phyloP scores from a whole-genome alignment of 331 rosid genomes.

The Quercus phellos region DNA sequence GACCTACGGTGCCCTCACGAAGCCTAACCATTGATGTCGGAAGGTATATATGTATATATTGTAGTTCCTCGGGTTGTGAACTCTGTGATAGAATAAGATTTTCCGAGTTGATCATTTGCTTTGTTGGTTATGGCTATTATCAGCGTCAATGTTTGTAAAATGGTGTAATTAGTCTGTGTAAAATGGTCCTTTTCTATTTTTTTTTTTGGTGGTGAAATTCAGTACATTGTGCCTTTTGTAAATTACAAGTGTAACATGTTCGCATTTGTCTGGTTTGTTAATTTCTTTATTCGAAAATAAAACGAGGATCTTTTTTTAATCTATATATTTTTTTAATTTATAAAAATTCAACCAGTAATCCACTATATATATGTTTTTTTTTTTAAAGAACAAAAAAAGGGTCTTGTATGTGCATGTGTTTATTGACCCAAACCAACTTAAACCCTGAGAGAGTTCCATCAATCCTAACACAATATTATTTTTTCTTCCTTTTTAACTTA shows the following conservation, averaged over 20 bases:
- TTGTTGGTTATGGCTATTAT: not conserved
- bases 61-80: not conserved
- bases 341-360: too few species aligned
- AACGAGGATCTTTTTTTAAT: too few species aligned
- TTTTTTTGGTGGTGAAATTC: not conserved
- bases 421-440: too few species aligned
- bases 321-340: too few species aligned
- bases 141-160: not conserved
- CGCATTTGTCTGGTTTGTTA: not conserved
- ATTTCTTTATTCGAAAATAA: too few species aligned
- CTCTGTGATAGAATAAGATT: not conserved
- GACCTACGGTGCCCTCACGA: conserved; percentile 21
- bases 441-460: too few species aligned
- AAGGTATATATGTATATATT: not conserved
- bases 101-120: not conserved
- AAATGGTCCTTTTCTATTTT: not conserved
- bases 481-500: too few species aligned
- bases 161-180: not conserved
- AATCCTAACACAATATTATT: too few species aligned
- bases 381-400: too few species aligned
- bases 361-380: too few species aligned
- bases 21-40: conserved; percentile 19
- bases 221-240: not conserved
- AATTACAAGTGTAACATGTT: not conserved
- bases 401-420: too few species aligned